Evolutionary conservation across 1,284 basidiomycete species (phyloP).

Genomic region (Cutaneotrichosporon sp.): DNA sequence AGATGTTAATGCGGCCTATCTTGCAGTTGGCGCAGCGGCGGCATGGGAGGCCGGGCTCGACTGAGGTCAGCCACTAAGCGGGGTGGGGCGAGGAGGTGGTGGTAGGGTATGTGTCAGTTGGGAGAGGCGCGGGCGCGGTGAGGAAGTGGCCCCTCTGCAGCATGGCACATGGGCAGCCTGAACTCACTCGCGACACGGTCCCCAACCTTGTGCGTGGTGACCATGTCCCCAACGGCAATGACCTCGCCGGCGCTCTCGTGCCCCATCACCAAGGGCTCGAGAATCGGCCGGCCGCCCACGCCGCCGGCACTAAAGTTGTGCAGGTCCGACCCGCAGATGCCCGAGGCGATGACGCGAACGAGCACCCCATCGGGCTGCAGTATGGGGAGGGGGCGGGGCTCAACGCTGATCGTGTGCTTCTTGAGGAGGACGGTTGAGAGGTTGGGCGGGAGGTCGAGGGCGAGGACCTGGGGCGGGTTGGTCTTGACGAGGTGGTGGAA

Average conservation of each 20-base stretch:
- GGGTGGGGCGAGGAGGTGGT: no score
- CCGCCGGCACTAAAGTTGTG: conserved; percentile 49
- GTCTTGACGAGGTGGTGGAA: conserved; percentile 42
- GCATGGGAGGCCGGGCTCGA: conserved; percentile 62
- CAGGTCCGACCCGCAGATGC: conserved; percentile 50
- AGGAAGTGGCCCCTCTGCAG: no score
- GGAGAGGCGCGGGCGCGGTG: no score
- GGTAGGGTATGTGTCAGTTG: no score
- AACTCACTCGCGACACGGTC: conserved; percentile 56
- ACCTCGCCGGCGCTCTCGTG: conserved; percentile 53
- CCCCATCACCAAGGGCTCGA: conserved; percentile 52
- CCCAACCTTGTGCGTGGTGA: conserved; percentile 52
- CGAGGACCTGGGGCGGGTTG: conserved; percentile 40
- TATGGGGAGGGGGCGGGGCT: conserved; percentile 40
- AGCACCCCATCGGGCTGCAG: conserved; percentile 50
- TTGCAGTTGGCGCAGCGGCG: conserved; percentile 56
- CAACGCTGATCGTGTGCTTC: conserved; percentile 42
- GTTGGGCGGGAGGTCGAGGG: conserved; percentile 42
- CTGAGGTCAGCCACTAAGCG: conserved; percentile 39
- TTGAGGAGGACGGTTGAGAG: conserved; percentile 42
- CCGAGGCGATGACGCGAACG: conserved; percentile 47
- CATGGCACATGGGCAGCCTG: background rate
- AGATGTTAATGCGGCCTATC: conserved; percentile 70
- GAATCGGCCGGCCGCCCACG: conserved; percentile 48
- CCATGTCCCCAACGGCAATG: conserved; percentile 49